Evolutionary conservation across 192 early-diverging fungal genomes (phyloP).

Genomic region (Chytriomyces confervae): DNA sequence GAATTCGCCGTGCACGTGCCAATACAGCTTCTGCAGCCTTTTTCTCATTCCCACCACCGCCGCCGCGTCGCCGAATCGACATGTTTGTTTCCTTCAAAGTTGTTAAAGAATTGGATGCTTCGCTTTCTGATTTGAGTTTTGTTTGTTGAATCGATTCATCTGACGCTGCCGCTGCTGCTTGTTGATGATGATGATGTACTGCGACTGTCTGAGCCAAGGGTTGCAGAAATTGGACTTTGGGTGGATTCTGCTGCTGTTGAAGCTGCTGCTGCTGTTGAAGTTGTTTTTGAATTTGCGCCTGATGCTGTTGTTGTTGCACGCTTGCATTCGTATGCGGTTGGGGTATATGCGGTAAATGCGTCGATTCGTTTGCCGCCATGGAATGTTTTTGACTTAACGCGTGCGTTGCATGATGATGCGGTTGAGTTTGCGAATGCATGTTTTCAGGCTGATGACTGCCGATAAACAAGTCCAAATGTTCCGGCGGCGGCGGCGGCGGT

Average conservation of each 20-base stretch:
- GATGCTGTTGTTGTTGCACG: not conserved
- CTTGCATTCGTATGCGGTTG: not conserved
- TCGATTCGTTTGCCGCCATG: not conserved
- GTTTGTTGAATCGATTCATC: not conserved
- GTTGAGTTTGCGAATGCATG: not conserved
- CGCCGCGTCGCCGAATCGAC: not conserved
- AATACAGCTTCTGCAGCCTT: conserved; percentile 24
- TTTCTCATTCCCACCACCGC: conserved; percentile 1
- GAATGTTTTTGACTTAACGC: not conserved
- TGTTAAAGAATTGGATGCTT: not conserved
- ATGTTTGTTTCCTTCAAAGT: not conserved
- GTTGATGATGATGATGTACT: not conserved
- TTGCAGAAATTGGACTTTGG: conserved; percentile 17
- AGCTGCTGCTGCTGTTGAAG: not conserved
- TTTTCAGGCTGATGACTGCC: not conserved
- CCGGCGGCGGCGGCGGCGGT: not conserved
- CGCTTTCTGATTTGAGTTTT: not conserved
- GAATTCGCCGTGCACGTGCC: conserved; percentile 18
- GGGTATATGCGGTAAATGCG: not conserved
- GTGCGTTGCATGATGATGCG: not conserved
- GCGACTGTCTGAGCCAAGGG: not conserved
- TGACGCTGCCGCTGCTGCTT: not conserved
- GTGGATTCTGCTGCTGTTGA: conserved; percentile 7
- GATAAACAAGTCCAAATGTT: conserved; percentile 15
- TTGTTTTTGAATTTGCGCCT: conserved; percentile 27